phyloP scores from a whole-genome alignment of 108 stramenopile genomes.

The Nitzschia inconspicua region DNA sequence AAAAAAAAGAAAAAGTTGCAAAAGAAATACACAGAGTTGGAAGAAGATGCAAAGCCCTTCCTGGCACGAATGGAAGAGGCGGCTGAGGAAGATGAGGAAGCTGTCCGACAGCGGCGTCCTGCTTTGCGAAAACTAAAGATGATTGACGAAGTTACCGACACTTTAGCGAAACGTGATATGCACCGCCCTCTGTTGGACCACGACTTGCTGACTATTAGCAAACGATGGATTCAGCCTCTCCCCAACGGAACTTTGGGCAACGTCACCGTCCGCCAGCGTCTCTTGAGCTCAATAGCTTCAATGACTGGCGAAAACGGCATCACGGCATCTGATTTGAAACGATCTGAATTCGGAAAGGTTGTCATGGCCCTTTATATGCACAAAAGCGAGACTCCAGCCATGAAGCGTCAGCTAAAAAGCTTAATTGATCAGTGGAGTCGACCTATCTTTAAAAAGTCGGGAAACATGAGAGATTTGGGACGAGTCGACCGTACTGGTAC shows the following conservation, averaged over 20 bases:
- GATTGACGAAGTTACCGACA: slow-evolving; percentile 64
- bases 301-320: slow-evolving; percentile 85
- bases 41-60: slow-evolving; percentile 71
- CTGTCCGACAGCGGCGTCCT: slow-evolving; percentile 51
- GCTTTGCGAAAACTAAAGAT: slow-evolving; percentile 70
- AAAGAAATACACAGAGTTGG: slow-evolving; percentile 67
- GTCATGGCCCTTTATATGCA: slow-evolving; percentile 85
- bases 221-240: slow-evolving; percentile 86
- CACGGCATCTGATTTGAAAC: slow-evolving; percentile 62
- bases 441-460: slow-evolving; percentile 90
- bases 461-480: slow-evolving; percentile 82
- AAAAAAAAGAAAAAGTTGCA: slow-evolving; percentile 68
- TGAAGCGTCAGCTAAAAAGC: slow-evolving; percentile 62
- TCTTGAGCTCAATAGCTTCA: slow-evolving; percentile 53
- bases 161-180: slow-evolving; percentile 65
- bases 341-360: slow-evolving; percentile 77
- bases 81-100: slow-evolving; percentile 75
- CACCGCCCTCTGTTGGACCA: slow-evolving; percentile 68
- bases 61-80: slow-evolving; percentile 71
- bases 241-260: slow-evolving; percentile 80
- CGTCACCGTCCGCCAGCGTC: slow-evolving; percentile 72
- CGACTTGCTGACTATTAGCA: slow-evolving; percentile 60
- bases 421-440: slow-evolving; percentile 91
- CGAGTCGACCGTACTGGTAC: slow-evolving; percentile 45
- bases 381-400: slow-evolving; percentile 77